Evolutionary conservation across 2,329 filamentous ascomycete genomes (phyloP).

Genomic region (Lachnellula willkommii): DNA sequence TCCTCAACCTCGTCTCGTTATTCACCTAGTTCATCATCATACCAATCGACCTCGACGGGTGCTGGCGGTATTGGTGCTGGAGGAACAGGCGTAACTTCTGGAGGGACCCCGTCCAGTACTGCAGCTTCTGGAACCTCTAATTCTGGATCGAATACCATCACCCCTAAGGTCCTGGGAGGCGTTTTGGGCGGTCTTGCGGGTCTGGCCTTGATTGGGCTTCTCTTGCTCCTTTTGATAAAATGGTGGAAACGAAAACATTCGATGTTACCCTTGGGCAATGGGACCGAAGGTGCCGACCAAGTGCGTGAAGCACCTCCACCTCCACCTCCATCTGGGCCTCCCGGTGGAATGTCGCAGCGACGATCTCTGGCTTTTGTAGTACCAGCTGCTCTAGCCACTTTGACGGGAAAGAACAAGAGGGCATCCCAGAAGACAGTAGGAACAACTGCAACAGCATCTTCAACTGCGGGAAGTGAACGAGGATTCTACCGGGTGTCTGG

Average conservation of each 20-base stretch:
- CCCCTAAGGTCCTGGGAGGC: conserved; percentile 27
- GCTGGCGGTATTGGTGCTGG: conserved; percentile 9
- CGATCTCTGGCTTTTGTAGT: conserved; percentile 42
- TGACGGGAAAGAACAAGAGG: conserved; percentile 38
- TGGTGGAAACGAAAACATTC: conserved; percentile 48
- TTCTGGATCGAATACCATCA: conserved; percentile 18
- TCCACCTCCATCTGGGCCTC: conserved; percentile 9
- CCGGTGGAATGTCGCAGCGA: conserved; percentile 42
- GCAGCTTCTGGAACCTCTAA: conserved; percentile 12
- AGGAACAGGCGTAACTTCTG: conserved; percentile 7
- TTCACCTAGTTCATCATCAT: not conserved
- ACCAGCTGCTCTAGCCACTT: conserved; percentile 43
- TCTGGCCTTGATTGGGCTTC: conserved; percentile 49
- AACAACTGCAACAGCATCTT: conserved; percentile 20
- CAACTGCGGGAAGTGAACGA: conserved; percentile 42
- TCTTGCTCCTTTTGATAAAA: conserved; percentile 48
- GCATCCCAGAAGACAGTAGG: conserved; percentile 28
- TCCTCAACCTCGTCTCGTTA: conserved; percentile 2
- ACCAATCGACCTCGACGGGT: conserved; percentile 6
- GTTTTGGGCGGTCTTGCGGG: conserved; percentile 44
- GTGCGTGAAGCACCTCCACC: conserved; percentile 25
- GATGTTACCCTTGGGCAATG: conserved; percentile 39
- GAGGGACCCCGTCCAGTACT: conserved; percentile 15
- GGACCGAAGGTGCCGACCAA: conserved; percentile 33
- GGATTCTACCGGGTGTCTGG: conserved; percentile 63